Evolutionary conservation across 2,329 filamentous ascomycete genomes (phyloP).

Genomic region (Paraphoma chrysanthemicola): DNA sequence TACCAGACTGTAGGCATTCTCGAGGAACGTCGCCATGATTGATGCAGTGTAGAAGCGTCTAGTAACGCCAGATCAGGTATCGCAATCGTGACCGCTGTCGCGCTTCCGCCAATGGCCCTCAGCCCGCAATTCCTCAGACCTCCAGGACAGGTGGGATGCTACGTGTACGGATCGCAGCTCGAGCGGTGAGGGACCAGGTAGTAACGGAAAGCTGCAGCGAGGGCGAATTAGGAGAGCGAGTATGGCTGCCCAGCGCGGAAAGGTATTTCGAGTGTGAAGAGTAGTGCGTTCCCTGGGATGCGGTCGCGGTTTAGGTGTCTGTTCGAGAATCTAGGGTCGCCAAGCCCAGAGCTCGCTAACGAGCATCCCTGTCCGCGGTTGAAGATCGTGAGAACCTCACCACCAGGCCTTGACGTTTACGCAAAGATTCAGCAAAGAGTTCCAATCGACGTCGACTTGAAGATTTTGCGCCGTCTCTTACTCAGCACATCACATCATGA

Average conservation of each 20-base stretch:
- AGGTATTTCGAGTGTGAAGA: slow-evolving; percentile 18
- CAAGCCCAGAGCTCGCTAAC: slow-evolving; percentile 29
- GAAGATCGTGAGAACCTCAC: slow-evolving; percentile 29
- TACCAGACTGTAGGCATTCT: slow-evolving; percentile 90
- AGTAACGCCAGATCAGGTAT: slow-evolving; percentile 1
- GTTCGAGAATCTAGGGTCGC: slow-evolving; percentile 37
- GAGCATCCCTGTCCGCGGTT: slow-evolving; percentile 22
- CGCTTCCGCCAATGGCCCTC: slow-evolving; percentile 36
- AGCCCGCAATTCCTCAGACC: slow-evolving; percentile 39
- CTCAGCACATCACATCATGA: slow-evolving; percentile 59
- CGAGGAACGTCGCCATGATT: slow-evolving; percentile 92
- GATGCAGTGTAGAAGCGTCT: slow-evolving; percentile 16
- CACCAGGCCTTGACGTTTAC: not conserved
- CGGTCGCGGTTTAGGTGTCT: slow-evolving; percentile 46
- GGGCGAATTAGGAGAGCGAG: slow-evolving; percentile 2
- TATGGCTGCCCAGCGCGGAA: slow-evolving; percentile 24
- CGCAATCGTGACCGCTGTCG: slow-evolving; percentile 30
- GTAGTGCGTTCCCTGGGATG: slow-evolving; percentile 32
- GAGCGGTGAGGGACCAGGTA: slow-evolving; percentile 16
- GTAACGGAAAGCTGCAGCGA: slow-evolving; percentile 18
- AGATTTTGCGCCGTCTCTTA: too few species aligned
- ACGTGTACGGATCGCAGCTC: slow-evolving; percentile 37
- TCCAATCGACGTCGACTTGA: too few species aligned
- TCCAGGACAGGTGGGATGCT: slow-evolving; percentile 43
- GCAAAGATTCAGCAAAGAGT: not conserved